These are phyloP conservation scores for Cutaneotrichosporon sp. DNA, from an alignment of 1,284 basidiomycete genomes.

Conservation along the genomic window DNA sequence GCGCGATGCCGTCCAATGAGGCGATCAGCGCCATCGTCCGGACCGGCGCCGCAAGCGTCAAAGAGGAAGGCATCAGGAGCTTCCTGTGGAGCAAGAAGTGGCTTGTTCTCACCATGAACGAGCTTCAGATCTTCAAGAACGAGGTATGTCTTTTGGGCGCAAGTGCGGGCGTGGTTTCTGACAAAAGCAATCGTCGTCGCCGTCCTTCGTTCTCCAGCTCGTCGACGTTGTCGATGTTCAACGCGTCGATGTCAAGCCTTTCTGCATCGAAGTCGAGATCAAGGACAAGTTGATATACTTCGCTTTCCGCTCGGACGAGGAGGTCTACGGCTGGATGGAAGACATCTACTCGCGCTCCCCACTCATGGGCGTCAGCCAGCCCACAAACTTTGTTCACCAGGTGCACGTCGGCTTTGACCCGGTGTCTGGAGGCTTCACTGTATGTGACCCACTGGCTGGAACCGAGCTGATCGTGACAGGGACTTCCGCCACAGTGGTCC, in stretches of 20 bases:
- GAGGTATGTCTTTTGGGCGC: constrained; percentile 67
- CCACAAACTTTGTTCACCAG: constrained; percentile 97
- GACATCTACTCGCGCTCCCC: constrained; percentile 92
- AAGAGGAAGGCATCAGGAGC: constrained; percentile 86
- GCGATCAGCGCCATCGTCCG: constrained; percentile 32
- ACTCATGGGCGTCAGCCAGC: constrained; percentile 87
- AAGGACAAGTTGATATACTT: constrained; percentile 64
- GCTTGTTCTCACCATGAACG: constrained; percentile 80
- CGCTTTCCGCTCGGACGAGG: constrained; percentile 82
- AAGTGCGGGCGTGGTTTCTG: not conserved
- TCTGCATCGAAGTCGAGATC: constrained; percentile 82
- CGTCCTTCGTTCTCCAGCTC: constrained; percentile 53
- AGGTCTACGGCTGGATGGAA: constrained; percentile 95
- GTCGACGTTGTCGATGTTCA: constrained; percentile 83
- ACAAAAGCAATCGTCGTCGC: constrained; percentile 39
- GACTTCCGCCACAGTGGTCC: constrained; percentile 96
- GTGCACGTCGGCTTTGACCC: constrained; percentile 98
- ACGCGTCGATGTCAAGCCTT: constrained; percentile 88
- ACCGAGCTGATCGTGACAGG: constrained; percentile 56
- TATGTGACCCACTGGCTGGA: constrained; percentile 51
- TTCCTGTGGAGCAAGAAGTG: constrained; percentile 87
- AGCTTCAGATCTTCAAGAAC: constrained; percentile 84
- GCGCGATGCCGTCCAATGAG: constrained; percentile 15
- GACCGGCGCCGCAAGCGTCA: constrained; percentile 70
- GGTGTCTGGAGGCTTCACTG: constrained; percentile 87